Conservation (phyloP, 768 basidiomycete genomes). For the Leccinum incarnatum region DNA sequence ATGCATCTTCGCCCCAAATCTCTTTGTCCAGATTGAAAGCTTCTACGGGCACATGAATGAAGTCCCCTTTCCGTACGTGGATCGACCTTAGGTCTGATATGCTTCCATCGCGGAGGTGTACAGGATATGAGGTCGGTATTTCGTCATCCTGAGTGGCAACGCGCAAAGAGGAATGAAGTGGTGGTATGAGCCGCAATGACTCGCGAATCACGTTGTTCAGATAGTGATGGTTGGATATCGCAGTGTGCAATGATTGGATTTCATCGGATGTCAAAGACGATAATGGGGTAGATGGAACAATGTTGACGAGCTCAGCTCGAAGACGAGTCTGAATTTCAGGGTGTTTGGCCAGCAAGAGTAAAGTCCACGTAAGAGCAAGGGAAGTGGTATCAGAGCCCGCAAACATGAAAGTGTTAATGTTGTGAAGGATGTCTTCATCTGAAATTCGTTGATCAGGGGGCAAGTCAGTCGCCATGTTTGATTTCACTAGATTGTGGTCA, state of each 20-base stretch:
- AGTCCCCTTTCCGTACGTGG: slow-evolving; percentile 61
- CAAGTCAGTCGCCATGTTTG: slow-evolving; percentile 72
- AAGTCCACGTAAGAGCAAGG: slow-evolving; percentile 79
- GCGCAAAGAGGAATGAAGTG: slow-evolving; percentile 77
- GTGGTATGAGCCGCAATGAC: slow-evolving; percentile 73
- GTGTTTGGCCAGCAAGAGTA: slow-evolving; percentile 70
- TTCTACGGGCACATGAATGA: slow-evolving; percentile 77
- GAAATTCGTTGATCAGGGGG: slow-evolving; percentile 71
- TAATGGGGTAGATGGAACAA: slow-evolving; percentile 41
- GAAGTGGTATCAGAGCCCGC: slow-evolving; percentile 88
- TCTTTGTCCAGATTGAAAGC: slow-evolving; percentile 75
- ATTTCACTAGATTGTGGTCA: slow-evolving; percentile 58
- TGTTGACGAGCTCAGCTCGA: slow-evolving; percentile 58
- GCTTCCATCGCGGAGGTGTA: slow-evolving; percentile 49
- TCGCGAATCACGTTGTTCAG: slow-evolving; percentile 78
- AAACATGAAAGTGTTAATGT: slow-evolving; percentile 87
- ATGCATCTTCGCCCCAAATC: slow-evolving; percentile 80
- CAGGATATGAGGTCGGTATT: slow-evolving; percentile 66
- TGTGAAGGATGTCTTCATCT: slow-evolving; percentile 83
- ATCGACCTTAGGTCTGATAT: slow-evolving; percentile 42
- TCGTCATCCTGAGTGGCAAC: slow-evolving; percentile 77
- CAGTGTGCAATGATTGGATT: slow-evolving; percentile 54
- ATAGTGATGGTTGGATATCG: slow-evolving; percentile 60
- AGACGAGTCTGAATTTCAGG: slow-evolving; percentile 67
- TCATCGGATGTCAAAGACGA: slow-evolving; percentile 60